Conservation (phyloP, 2,329 filamentous ascomycete genomes). For the Aspergillus ochraceus region DNA sequence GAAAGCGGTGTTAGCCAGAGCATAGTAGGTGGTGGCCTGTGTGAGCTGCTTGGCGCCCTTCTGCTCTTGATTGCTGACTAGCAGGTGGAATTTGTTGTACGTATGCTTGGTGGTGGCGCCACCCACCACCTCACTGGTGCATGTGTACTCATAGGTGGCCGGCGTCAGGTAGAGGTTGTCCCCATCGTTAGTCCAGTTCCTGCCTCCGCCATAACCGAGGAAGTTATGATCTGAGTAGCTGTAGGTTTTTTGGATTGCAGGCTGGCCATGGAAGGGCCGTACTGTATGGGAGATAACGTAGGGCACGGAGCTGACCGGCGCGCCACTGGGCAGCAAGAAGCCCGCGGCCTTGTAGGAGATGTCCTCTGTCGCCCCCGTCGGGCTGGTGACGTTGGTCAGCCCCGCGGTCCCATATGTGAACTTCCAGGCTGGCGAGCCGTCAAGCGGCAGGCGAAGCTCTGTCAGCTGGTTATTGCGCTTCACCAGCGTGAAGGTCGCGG, state of each 20-base stretch:
- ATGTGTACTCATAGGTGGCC: slow-evolving; percentile 2
- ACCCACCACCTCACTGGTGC: not conserved
- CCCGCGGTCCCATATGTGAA: not conserved
- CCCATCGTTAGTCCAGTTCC: not conserved
- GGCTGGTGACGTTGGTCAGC: slow-evolving; percentile 3
- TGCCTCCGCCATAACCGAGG: slow-evolving; percentile 4
- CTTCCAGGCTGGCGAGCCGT: slow-evolving; percentile 2
- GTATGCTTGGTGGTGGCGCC: not conserved
- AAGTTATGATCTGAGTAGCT: slow-evolving; percentile 7
- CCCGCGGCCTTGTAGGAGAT: slow-evolving; percentile 1
- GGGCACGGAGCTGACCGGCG: not conserved
- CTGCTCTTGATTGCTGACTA: not conserved
- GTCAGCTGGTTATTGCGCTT: not conserved
- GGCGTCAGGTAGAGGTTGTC: slow-evolving; percentile 3
- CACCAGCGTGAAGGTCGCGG: not conserved
- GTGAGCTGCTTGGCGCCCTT: not conserved
- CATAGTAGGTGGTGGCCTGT: slow-evolving; percentile 3
- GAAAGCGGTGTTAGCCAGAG: not conserved
- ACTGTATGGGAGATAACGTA: not conserved
- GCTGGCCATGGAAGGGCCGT: not conserved
- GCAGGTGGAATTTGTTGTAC: slow-evolving; percentile 10
- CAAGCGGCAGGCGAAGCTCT: not conserved
- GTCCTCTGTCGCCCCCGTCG: not conserved
- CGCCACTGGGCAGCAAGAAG: not conserved
- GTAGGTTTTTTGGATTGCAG: slow-evolving; percentile 1